A percentile compares a stretch with the other conserved stretches of the same genome.
phyloP scores from a whole-genome alignment of 2,329 filamentous ascomycete genomes.

The Stagonosporopsis cucurbitacearum region DNA sequence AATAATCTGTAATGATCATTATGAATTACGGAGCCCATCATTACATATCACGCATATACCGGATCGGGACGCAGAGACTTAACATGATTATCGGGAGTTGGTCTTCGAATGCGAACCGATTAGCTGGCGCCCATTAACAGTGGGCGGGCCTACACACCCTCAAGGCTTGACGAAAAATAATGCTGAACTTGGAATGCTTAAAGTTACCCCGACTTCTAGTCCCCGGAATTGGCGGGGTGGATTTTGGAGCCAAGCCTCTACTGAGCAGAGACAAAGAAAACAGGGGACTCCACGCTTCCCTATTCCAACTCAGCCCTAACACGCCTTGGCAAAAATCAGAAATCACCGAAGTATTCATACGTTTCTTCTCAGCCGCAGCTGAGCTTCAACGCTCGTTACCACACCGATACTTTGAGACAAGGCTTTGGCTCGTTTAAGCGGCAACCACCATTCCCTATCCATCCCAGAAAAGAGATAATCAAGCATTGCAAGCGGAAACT shows the following conservation, averaged over 20 bases:
- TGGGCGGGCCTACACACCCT: not conserved
- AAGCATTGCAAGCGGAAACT: not conserved
- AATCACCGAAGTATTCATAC: too few relatives aligned
- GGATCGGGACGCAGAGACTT: not conserved
- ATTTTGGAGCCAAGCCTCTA: not conserved
- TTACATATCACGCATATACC: not conserved
- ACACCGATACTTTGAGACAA: not conserved
- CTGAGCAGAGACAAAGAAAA: not conserved
- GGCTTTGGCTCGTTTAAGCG: not conserved
- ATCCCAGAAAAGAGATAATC: not conserved
- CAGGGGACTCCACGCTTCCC: not conserved
- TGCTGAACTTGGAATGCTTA: not conserved
- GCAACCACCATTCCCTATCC: not conserved
- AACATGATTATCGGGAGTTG: not conserved
- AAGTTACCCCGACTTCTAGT: not conserved
- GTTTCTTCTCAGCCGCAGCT: not conserved
- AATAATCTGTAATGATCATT: conserved; percentile 16
- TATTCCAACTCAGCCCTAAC: not conserved
- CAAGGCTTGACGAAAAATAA: not conserved
- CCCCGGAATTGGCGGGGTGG: not conserved
- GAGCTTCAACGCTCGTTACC: not conserved
- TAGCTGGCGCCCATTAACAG: too few relatives aligned
- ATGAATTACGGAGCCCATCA: not conserved
- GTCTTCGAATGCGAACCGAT: not conserved
- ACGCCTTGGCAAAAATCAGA: too few relatives aligned